Evolutionary conservation across 169 alveolate species (phyloP), one percentile per base, ranked within the genome.

Genomic region (Cryptosporidium xiaoi): DNA sequence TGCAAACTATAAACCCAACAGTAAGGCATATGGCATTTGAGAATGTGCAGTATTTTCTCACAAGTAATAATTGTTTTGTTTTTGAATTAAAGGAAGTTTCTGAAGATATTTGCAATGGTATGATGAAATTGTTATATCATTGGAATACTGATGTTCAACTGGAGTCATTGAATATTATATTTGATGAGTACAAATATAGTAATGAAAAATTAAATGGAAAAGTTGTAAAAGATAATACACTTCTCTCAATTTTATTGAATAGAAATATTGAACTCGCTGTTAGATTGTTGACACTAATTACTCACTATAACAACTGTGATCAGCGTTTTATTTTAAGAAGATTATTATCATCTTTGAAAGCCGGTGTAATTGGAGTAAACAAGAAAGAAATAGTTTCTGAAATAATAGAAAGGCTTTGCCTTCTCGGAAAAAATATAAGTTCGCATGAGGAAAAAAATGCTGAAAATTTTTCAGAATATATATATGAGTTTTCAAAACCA

Each of bases 11-110:
- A 40, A 68, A 77, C 51, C 85, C 71, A 20, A 77, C 85, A 29
- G 85, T 77, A n/a, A 77, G 85, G 34, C 71, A 77, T 62, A 48
- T 77, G 34, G 77, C 71, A 44, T 77, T 77, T 51, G 71, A 77
- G n/a, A 77, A 77, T 13, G 51, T 77, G 1, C 58, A 50, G 36
- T 58, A 77, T n/a, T 56, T 77, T 60, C 50, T 77, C 2, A 27
- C n/a, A 13, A 40, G 71, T 29, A 77, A 18, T 16, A 34, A 77
- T 58, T 56, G 50, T 46, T 12, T 77, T 58, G 20, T 71, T 62
- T 51, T 34, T 24, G 40, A 55, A 4, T 51, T 8, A 3, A 24
- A 24, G 4, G 34, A 31, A 34, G 18, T 77, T 13, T 40, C 15
- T 24, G 69, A 56, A 40, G 34, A 53, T 53, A 56, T 77, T 7